Percentiles rank a stretch among this genome's conserved stretches.
Conservation (phyloP, 306 rosid genomes). For the Acacia confusa region DNA sequence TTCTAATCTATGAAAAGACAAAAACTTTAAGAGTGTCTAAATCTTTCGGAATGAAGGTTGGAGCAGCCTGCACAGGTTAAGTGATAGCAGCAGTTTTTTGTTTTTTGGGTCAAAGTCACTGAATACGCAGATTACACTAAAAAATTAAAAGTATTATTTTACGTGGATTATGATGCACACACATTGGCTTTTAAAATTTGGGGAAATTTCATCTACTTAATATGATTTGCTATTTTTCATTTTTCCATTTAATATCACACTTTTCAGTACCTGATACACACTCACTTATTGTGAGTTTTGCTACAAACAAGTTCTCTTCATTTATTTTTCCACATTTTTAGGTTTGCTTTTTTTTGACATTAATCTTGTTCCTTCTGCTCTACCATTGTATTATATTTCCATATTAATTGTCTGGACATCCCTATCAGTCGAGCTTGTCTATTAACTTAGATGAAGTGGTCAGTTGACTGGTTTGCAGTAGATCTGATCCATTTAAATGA, state of each 20-base stretch:
- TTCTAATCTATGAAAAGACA: neutral
- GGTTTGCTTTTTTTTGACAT: neutral
- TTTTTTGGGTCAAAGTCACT: neutral
- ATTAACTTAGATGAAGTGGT: neutral
- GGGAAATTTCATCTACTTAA: neutral
- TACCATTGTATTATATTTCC: neutral
- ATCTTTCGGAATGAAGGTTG: neutral
- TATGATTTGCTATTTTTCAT: neutral
- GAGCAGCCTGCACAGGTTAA: neutral
- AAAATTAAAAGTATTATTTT: neutral
- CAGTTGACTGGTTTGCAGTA: neutral
- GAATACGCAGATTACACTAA: neutral
- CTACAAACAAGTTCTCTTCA: neutral
- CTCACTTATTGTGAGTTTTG: neutral
- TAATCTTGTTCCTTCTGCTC: neutral
- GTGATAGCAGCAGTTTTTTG: neutral
- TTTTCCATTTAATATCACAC: neutral
- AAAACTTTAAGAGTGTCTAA: neutral
- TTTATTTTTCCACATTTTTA: too few species aligned
- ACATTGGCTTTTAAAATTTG: neutral
- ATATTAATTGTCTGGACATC: neutral
- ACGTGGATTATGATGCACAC: neutral
- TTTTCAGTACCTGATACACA: neutral
- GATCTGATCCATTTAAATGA: neutral
- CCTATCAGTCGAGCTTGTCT: neutral